Percentiles rank a stretch among this genome's conserved stretches.
These are phyloP conservation scores for Fusarium haematococcum DNA, from an alignment of 2,329 filamentous ascomycete species.

Conservation along the genomic window DNA sequence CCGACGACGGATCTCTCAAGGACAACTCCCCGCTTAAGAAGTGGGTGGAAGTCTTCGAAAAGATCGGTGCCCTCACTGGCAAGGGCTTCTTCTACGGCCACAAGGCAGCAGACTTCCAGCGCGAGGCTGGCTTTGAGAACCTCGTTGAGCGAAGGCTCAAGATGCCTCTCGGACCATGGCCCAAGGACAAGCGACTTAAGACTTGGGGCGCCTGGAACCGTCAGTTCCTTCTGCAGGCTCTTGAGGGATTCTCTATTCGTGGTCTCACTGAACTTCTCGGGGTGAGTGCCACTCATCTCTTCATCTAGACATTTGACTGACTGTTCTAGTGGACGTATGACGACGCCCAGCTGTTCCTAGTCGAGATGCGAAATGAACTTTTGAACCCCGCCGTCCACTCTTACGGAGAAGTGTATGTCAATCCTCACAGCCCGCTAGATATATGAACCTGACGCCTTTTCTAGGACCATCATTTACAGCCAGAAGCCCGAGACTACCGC, in stretches of 20 bases:
- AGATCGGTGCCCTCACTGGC: conserved; percentile 27
- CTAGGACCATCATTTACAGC: conserved; percentile 4
- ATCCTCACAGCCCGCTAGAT: not conserved
- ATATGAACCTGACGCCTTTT: not conserved
- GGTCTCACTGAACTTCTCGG: conserved; percentile 31
- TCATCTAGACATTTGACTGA: not conserved
- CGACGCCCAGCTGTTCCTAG: conserved; percentile 15
- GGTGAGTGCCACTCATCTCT: not conserved
- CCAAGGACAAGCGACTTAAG: conserved; percentile 44
- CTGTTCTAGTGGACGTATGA: conserved; percentile 11
- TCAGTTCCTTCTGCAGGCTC: conserved; percentile 28
- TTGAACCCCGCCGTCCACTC: conserved; percentile 14
- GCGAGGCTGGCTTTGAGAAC: conserved; percentile 29
- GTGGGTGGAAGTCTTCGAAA: conserved; percentile 36
- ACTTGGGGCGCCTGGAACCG: conserved; percentile 36
- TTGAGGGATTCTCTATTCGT: conserved; percentile 38
- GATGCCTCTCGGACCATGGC: conserved; percentile 40
- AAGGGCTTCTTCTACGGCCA: conserved; percentile 34
- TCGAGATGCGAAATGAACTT: conserved; percentile 21
- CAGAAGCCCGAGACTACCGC: not conserved
- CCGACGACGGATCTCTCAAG: conserved; percentile 44
- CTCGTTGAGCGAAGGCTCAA: conserved; percentile 26
- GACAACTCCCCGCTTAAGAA: conserved; percentile 26
- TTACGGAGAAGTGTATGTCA: conserved; percentile 10
- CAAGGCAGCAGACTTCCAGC: conserved; percentile 23